phyloP scores from a whole-genome alignment of 2,329 filamentous ascomycete genomes.

The Pseudocercospora eumusae region DNA sequence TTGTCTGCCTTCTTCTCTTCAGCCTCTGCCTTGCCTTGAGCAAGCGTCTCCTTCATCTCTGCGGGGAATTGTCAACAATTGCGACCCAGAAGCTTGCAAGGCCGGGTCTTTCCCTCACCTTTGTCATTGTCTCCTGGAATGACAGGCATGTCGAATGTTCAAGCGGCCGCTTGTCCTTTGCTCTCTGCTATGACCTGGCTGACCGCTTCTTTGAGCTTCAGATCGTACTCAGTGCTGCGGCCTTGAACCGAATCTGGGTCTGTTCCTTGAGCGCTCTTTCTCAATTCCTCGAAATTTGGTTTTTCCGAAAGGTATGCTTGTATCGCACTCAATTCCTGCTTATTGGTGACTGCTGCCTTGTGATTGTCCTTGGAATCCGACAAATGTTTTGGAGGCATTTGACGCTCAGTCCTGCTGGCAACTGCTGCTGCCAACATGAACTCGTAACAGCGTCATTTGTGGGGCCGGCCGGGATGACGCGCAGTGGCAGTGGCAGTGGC shows the following conservation, averaged over 20 bases:
- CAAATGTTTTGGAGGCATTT: background rate
- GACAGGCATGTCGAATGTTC: constrained; percentile 25
- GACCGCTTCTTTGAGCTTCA: background rate
- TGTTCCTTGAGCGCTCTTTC: background rate
- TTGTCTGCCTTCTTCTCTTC: constrained; percentile 26
- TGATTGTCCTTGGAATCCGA: background rate
- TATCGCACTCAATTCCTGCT: constrained; percentile 9
- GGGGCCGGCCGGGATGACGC: background rate
- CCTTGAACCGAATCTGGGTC: background rate
- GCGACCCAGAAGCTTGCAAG: background rate
- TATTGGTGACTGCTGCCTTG: background rate
- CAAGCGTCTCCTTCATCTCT: constrained; percentile 29
- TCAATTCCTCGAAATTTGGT: background rate
- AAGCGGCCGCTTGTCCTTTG: background rate
- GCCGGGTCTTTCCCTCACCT: constrained; percentile 1
- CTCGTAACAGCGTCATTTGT: background rate
- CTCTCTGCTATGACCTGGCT: constrained; percentile 11
- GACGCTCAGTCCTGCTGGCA: background rate
- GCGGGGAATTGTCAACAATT: background rate
- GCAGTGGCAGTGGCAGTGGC: too few relatives aligned
- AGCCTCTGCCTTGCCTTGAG: constrained; percentile 24
- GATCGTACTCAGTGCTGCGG: background rate
- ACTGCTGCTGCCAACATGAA: background rate
- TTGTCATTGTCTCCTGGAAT: constrained; percentile 30
- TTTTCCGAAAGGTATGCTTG: background rate